A percentile compares a stretch with the other conserved stretches of the same genome.
Evolutionary conservation across 257 asterid species (phyloP).

Genomic region (Forsythia suspensa): DNA sequence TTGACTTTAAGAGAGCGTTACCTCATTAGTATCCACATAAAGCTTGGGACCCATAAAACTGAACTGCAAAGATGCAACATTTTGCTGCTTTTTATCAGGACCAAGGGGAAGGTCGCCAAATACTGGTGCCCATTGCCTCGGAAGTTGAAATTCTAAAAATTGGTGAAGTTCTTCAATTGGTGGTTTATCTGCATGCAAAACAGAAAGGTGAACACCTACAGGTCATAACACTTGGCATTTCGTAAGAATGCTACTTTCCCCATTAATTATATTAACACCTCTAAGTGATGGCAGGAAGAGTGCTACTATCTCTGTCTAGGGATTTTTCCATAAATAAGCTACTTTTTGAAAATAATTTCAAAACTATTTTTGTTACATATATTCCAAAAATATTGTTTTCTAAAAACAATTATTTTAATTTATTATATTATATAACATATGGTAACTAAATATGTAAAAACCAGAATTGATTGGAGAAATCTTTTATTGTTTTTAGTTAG

Average conservation of each 20-base stretch:
- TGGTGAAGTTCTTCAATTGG: conserved; percentile 75
- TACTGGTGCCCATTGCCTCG: conserved; percentile 85
- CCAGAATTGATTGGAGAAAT: no score
- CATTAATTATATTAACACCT: conserved; percentile 1
- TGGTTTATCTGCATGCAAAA: conserved; percentile 63
- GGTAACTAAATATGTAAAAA: no score
- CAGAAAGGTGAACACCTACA: neutral
- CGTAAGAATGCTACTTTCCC: conserved; percentile 8
- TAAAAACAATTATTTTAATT: no score
- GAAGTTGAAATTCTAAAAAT: conserved; percentile 79
- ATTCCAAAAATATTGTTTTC: no score
- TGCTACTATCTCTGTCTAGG: neutral
- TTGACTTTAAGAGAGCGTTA: conserved; percentile 13
- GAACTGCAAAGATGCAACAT: conserved; percentile 69
- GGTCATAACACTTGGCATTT: conserved; percentile 4
- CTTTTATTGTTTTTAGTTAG: no score
- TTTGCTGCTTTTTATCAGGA: conserved; percentile 70
- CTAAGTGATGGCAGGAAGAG: conserved; percentile 6
- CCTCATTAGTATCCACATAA: conserved; percentile 65
- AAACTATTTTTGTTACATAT: no score
- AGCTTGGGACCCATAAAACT: conserved; percentile 89
- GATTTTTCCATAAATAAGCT: no score
- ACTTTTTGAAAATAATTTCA: neutral
- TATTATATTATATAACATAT: no score
- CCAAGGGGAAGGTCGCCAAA: conserved; percentile 74